These are phyloP conservation scores for Linum usitatissimum DNA, from an alignment of 345 rosid species.

Conservation along the genomic window DNA sequence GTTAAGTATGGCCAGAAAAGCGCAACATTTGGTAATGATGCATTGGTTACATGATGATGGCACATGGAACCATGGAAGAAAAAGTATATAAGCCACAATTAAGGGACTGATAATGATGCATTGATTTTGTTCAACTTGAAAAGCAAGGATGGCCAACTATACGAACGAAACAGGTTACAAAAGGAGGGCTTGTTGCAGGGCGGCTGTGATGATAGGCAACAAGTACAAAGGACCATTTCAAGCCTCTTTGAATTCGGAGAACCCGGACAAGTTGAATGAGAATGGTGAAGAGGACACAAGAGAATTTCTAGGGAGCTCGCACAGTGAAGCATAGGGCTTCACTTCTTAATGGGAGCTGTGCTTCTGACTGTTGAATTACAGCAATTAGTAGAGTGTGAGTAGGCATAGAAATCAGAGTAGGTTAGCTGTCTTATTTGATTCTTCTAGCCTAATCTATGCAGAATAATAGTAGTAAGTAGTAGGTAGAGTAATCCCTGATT, in stretches of 20 bases:
- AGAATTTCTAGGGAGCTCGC: conserved; percentile 20
- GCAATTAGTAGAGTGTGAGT: too few relatives aligned
- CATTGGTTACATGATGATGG: conserved; percentile 84
- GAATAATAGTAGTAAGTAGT: too few relatives aligned
- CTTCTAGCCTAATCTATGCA: too few relatives aligned
- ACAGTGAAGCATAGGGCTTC: conserved; percentile 39
- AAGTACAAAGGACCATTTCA: conserved; percentile 84
- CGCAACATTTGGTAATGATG: conserved; percentile 95
- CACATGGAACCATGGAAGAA: conserved; percentile 97
- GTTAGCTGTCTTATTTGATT: too few relatives aligned
- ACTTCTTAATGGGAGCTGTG: conserved; percentile 46
- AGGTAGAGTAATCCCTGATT: too few relatives aligned
- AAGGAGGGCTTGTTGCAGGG: conserved; percentile 99
- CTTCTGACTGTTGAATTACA: conserved; percentile 28
- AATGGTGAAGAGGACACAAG: conserved; percentile 29
- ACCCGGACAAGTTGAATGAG: conserved; percentile 40
- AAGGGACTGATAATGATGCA: conserved; percentile 7
- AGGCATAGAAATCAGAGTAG: too few relatives aligned
- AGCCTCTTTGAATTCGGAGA: conserved; percentile 91
- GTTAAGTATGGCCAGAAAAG: conserved; percentile 89
- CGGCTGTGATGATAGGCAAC: conserved; percentile 88
- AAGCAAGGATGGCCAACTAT: conserved; percentile 12
- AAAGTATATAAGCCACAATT: conserved; percentile 89
- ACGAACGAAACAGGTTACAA: conserved; percentile 61
- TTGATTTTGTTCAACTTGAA: conserved; percentile 9